Evolutionary conservation across 225 moss, liverwort and hornwort genomes (phyloP), one percentile per base, ranked within the genome.

Genomic region (Straminergon stramineum): DNA sequence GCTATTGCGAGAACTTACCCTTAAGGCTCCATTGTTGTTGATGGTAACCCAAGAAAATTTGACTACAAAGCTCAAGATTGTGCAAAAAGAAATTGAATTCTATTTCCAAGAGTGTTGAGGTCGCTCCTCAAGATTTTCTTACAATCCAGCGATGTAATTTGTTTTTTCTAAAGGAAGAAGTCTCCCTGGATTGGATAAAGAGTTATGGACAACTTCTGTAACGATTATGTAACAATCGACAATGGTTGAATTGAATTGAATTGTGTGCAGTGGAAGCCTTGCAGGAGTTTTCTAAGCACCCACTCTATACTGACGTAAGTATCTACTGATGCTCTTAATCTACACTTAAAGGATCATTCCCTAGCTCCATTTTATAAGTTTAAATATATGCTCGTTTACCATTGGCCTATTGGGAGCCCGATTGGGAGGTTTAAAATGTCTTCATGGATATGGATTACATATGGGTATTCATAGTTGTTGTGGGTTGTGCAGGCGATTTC

Each of bases 191-290:
- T 78, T 56, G 15, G 23, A 32, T 37, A 37, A 15, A 56, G 20
- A 79, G n/a, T 70, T n/a, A 60, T 39, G 31, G 39, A 35, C n/a
- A 65, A 63, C 23, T 82, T 77, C 5, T 82, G 43, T 84, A 69
- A 31, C 51, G 55, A n/a, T 21, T 87, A 8, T 70, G 58, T 53
- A 21, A 65, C 74, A 74, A 55, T 76, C 37, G 75, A 41, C 56
- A n/a, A 66, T 51, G 34, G 58, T 37, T 68, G 80, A 15, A n/a
- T 74, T 83, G 86, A 84, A 37, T 67, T 83, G 87, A 84, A 37
- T 81, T 81, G 30, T 91, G 88, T 88, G 90, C 94, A 94, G 94
- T 93, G 90, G 81, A 90, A 88, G 88, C 92, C 77, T 77, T 94
- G 88, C 62, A 86, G 80, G 76, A 91, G 86, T 93, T 71, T 78